A percentile compares a stretch with the other conserved stretches of the same genome.
These are phyloP conservation scores for Coprinopsis sp. DNA, from an alignment of 768 basidiomycete genomes.

Conservation along the genomic window DNA sequence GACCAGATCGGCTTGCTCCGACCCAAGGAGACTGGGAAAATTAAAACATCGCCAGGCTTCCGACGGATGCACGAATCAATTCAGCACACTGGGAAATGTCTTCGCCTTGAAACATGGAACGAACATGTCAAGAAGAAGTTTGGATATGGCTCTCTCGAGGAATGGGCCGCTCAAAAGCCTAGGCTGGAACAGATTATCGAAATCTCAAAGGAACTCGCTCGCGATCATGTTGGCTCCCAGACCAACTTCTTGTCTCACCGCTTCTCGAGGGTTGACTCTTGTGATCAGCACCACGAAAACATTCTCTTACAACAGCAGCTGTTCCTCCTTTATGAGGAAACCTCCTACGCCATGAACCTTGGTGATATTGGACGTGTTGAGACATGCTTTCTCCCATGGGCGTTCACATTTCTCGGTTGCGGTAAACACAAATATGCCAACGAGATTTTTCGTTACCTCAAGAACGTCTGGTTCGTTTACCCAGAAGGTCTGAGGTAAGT, in stretches of 20 bases:
- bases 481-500: conserved; percentile 14
- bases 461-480: conserved; percentile 21
- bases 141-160: conserved; percentile 17
- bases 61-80: conserved; percentile 32
- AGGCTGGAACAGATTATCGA: conserved; percentile 17
- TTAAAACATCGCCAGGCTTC: conserved; percentile 30
- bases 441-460: conserved; percentile 23
- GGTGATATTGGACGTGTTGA: conserved; percentile 30
- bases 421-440: conserved; percentile 34
- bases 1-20: conserved; percentile 18
- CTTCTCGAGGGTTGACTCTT: neutral
- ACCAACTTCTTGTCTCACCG: neutral
- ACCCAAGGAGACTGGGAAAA: conserved; percentile 28
- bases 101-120: conserved; percentile 27
- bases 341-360: conserved; percentile 27
- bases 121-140: conserved; percentile 13
- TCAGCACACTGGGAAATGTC: conserved; percentile 22
- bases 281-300: conserved; percentile 33
- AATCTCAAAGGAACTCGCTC: conserved; percentile 20
- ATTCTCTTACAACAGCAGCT: conserved; percentile 25
- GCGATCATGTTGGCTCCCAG: conserved; percentile 11
- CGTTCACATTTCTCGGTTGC: conserved; percentile 21
- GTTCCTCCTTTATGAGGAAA: conserved; percentile 37
- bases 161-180: conserved; percentile 28
- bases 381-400: conserved; percentile 20